Percentiles rank a stretch among this genome's conserved stretches.
phyloP scores from a whole-genome alignment of 495 filamentous ascomycete genomes.

The Penicillium cinerascens region DNA sequence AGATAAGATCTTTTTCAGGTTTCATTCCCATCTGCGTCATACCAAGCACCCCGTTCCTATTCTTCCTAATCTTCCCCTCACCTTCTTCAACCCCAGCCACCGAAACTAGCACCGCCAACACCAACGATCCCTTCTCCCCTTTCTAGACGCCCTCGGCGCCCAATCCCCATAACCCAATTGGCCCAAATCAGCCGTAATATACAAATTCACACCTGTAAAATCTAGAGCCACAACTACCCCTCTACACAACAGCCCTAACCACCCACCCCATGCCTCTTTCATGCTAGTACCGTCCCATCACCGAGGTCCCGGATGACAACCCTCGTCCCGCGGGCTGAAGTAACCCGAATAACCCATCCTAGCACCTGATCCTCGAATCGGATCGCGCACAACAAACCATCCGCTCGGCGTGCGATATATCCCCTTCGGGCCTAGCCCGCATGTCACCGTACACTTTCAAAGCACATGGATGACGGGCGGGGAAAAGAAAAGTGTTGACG shows the following conservation, averaged over 20 bases:
- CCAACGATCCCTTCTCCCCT: background rate
- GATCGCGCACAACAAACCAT: constrained; percentile 1
- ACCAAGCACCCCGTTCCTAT: background rate
- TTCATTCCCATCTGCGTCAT: background rate
- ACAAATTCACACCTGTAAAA: background rate
- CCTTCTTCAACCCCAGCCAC: background rate
- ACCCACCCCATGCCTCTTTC: background rate
- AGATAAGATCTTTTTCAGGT: background rate
- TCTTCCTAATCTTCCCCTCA: no score
- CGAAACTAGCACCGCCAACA: background rate
- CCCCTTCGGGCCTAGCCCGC: constrained; percentile 14
- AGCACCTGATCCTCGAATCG: constrained; percentile 17
- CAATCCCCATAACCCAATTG: background rate
- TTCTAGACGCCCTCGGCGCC: background rate
- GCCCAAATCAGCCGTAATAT: background rate
- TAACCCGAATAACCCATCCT: background rate
- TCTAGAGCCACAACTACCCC: background rate
- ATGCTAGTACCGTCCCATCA: background rate
- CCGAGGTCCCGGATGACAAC: background rate
- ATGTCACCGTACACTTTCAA: background rate
- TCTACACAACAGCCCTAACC: background rate
- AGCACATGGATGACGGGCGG: no score
- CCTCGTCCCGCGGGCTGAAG: background rate
- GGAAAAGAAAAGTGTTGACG: background rate
- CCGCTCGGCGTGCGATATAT: constrained; percentile 1